Base-by-base conservation (phyloP, 352 stramenopile genomes). In the Phytophthora kernoviae region DNA sequence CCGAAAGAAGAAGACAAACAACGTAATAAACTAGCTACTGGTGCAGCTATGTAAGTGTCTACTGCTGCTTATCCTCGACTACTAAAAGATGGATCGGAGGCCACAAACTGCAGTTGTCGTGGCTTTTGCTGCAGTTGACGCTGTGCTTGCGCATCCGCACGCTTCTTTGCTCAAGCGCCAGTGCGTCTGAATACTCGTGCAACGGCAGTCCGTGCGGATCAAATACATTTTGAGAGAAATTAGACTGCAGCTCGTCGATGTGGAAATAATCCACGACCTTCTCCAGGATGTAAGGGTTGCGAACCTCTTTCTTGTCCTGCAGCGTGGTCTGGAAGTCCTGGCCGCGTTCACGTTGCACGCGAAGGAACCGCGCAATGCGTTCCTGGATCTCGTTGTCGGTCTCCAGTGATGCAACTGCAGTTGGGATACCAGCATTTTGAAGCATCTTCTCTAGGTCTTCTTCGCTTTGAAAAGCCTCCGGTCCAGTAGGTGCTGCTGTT, bases 261-360 rank as follows among this genome's bases (percentile, higher is more conserved):
- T 61, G 75, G 62, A 93, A 96, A 62, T 93, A 93, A 30, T 86
- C 85, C 44, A 96, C 85, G 48, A 96, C 80, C 46, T 93, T 94
- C 34, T 92, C 73, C 8, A 96, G 68, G 55, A 96, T 93, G 69
- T 92, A 91, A 24, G 87, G 87, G 68, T 96, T 96, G 46, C 75
- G 75, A 41, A 96, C 86, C 50, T 96, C 87, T 54, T 93, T 93
- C 66, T 93, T 91, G 50, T 71, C 79, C 59, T 84, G 80, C 41
- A 94, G 62, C 21, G 74, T 87, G 41, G 70, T 70, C 65, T 90
- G 81, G 62, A 94, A 94, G 45, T 82, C 65, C 36, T 77, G 67
- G 1, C 62, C 62, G 4, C 62, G 59, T 54, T 80, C 65, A 11
- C 41, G 51, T 49, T 83, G 78, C 22, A 81, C 52, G 5, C 62